These are phyloP conservation scores for Blastomyces percursus DNA, from an alignment of 2,329 filamentous ascomycete genomes.

Conservation along the genomic window DNA sequence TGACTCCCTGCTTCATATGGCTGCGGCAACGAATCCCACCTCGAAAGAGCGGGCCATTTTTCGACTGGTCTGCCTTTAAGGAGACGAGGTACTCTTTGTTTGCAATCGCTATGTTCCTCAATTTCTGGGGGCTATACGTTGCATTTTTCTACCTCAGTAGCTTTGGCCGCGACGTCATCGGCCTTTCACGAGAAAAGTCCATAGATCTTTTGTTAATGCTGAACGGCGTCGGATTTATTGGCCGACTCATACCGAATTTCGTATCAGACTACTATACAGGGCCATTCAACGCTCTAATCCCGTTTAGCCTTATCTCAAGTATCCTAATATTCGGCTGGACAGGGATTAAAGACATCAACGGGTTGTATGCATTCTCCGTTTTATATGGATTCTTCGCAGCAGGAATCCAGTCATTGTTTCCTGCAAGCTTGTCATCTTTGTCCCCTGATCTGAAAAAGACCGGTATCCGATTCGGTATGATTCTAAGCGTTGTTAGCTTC, in stretches of 20 bases:
- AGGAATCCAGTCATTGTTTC: slow-evolving; percentile 56
- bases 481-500: slow-evolving; percentile 44
- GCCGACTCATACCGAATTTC: slow-evolving; percentile 48
- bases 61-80: slow-evolving; percentile 43
- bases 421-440: slow-evolving; percentile 48
- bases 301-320: slow-evolving; percentile 35
- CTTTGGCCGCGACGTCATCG: slow-evolving; percentile 31
- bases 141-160: slow-evolving; percentile 41
- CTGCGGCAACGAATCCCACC: slow-evolving; percentile 41
- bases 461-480: slow-evolving; percentile 48
- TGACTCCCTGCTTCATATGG: slow-evolving; percentile 33
- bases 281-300: slow-evolving; percentile 50
- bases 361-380: slow-evolving; percentile 51
- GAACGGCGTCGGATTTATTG: slow-evolving; percentile 51
- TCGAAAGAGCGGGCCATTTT: slow-evolving; percentile 39
- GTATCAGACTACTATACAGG: slow-evolving; percentile 49
- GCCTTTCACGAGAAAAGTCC: slow-evolving; percentile 35
- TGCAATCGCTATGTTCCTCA: slow-evolving; percentile 34
- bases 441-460: slow-evolving; percentile 43
- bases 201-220: slow-evolving; percentile 54
- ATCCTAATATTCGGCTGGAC: slow-evolving; percentile 47
- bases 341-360: slow-evolving; percentile 38
- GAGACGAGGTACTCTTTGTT: slow-evolving; percentile 39
- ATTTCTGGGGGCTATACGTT: slow-evolving; percentile 45
- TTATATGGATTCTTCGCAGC: slow-evolving; percentile 56